These are phyloP conservation scores for Aspergillus baeticus DNA, from an alignment of 495 filamentous ascomycete species.

Conservation along the genomic window DNA sequence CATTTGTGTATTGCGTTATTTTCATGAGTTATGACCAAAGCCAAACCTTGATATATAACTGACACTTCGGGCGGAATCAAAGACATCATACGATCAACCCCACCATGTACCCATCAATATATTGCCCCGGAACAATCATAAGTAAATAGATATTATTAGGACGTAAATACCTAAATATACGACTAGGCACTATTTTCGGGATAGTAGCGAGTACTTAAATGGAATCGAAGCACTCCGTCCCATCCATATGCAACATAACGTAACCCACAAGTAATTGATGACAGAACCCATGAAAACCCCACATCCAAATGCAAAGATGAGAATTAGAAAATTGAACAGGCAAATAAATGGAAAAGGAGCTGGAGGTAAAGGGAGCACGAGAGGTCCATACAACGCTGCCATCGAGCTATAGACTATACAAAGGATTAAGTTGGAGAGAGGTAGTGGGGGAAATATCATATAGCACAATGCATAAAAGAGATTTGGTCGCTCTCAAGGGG, in stretches of 20 bases:
- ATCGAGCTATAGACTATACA: conserved; percentile 12
- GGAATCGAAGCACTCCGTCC: neutral
- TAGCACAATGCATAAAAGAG: neutral
- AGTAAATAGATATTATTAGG: too few relatives aligned
- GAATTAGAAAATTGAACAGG: neutral
- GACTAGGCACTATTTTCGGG: too few relatives aligned
- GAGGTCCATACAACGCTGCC: conserved; percentile 6
- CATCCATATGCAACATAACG: neutral
- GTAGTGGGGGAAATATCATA: neutral
- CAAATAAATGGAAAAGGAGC: neutral
- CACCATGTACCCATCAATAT: too few relatives aligned
- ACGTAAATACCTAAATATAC: too few relatives aligned
- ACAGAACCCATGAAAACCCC: neutral
- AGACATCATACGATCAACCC: too few relatives aligned
- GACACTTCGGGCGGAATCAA: too few relatives aligned
- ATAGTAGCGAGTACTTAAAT: too few relatives aligned
- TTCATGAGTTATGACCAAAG: neutral
- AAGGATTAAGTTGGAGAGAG: neutral
- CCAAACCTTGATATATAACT: too few relatives aligned
- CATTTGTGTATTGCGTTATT: neutral
- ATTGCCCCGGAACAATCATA: too few relatives aligned
- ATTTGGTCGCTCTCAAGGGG: neutral
- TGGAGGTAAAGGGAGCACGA: conserved; percentile 1
- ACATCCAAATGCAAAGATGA: conserved; percentile 11
- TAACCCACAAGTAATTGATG: neutral